Percentiles rank a stretch among this genome's conserved stretches.
phyloP scores from a whole-genome alignment of 495 filamentous ascomycete genomes.

The Neurospora sp. region DNA sequence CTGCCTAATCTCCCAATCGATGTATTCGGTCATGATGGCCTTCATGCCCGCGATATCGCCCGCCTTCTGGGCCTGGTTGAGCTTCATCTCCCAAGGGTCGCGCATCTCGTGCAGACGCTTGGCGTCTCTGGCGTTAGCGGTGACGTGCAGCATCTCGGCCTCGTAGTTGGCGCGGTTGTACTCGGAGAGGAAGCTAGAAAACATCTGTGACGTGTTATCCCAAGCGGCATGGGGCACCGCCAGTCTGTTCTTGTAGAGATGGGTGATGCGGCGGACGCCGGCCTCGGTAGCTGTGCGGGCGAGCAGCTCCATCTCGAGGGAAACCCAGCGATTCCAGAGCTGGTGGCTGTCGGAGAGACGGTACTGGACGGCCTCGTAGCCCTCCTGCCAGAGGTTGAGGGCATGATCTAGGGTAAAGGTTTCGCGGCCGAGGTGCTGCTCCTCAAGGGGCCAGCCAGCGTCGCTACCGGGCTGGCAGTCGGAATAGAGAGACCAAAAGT shows the following conservation, averaged over 20 bases:
- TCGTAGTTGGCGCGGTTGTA: slow-evolving; percentile 72
- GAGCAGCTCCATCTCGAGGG: slow-evolving; percentile 43
- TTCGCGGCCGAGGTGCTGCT: slow-evolving; percentile 61
- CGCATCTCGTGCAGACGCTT: slow-evolving; percentile 60
- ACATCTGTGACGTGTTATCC: slow-evolving; percentile 74
- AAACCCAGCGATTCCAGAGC: slow-evolving; percentile 83
- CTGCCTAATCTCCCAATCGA: slow-evolving; percentile 71
- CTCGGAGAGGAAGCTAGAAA: slow-evolving; percentile 69
- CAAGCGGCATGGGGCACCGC: slow-evolving; percentile 73
- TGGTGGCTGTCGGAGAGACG: slow-evolving; percentile 75
- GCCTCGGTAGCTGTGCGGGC: slow-evolving; percentile 44
- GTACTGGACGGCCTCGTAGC: slow-evolving; percentile 66
- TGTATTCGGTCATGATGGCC: slow-evolving; percentile 58
- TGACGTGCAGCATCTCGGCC: slow-evolving; percentile 63
- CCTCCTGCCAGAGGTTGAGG: slow-evolving; percentile 69
- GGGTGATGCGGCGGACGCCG: slow-evolving; percentile 53
- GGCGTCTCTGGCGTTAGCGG: slow-evolving; percentile 51
- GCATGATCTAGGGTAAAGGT: slow-evolving; percentile 71
- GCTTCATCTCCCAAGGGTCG: slow-evolving; percentile 59
- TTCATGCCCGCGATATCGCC: slow-evolving; percentile 49
- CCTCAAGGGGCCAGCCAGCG: slow-evolving; percentile 63
- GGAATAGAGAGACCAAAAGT: slow-evolving; percentile 66
- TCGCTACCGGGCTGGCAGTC: slow-evolving; percentile 48
- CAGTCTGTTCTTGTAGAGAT: slow-evolving; percentile 64
- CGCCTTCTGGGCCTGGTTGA: slow-evolving; percentile 49